Base-by-base conservation (phyloP, 495 filamentous ascomycete genomes). In the Xylaria intraflava region DNA sequence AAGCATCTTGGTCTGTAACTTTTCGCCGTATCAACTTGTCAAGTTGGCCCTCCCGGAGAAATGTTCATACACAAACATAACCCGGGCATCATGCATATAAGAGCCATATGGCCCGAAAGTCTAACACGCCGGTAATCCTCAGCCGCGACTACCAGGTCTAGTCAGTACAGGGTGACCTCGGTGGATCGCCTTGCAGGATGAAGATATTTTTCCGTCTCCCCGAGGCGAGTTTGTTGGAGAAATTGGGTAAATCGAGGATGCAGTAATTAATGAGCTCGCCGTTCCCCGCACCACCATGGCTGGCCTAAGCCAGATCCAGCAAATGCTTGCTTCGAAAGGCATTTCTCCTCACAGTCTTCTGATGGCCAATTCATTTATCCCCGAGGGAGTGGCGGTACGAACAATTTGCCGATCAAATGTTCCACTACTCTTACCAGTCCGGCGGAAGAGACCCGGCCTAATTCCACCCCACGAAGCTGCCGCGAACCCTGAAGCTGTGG, bases 121-220 rank as follows among this genome's bases (percentile, higher is more conserved):
- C 30, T 6, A 48, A 31, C 44, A 22, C 19, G 16, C 9, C 31
- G 26, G 16, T 12, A 20, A 20, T 12, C 17, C 20, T 0, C 27
- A 33, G 27, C 14, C n/a, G 27, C 44, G 19, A 39, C 19, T 19
- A 10, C 22, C 38, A 26, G n/a, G 1, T 24, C 19, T 30, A 10
- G 2, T 1, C 14, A 16, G 14, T 17, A 4, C 12, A 1, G 16
- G 16, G n/a, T 41, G 35, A n/a, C 14, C 7, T n/a, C 5, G 20
- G 49, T 26, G 39, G 10, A 31, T 30, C 39, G 35, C 39, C 38
- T 33, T 51, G 29, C 29, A 51, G 24, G 39, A 29, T 43, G 24
- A 33, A 43, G 26, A n/a, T 51, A 35, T 51, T 51, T 51, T 44
- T 31, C 49, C 49, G 29, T 43, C 49, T 35, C 8, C 9, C 36